Evolutionary conservation across 2,329 filamentous ascomycete species (phyloP).

Genomic region (Trichoderma koningiopsis): DNA sequence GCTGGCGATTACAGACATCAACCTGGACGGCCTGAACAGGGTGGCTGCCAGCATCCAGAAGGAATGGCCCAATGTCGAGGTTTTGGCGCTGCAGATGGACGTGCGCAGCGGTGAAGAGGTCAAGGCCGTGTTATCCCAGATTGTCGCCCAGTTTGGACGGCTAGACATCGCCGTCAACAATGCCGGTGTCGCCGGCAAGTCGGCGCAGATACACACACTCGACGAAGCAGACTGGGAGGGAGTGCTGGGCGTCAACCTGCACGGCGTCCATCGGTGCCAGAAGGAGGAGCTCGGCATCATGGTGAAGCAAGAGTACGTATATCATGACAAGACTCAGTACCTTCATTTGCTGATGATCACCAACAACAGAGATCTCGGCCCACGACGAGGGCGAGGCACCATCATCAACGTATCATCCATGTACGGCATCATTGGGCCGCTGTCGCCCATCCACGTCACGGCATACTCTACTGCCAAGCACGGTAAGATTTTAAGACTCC

Average conservation of each 20-base stretch:
- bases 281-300: conserved; percentile 54
- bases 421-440: conserved; percentile 49
- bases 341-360: not conserved
- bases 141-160: conserved; percentile 51
- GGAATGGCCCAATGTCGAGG: conserved; percentile 43
- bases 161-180: conserved; percentile 60
- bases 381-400: conserved; percentile 47
- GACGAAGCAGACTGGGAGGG: conserved; percentile 51
- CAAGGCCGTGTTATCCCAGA: conserved; percentile 45
- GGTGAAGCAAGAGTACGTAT: conserved; percentile 49
- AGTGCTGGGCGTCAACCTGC: conserved; percentile 56
- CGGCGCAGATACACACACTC: conserved; percentile 48
- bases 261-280: conserved; percentile 60
- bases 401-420: conserved; percentile 60
- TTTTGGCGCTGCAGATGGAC: conserved; percentile 48
- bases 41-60: conserved; percentile 40
- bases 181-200: conserved; percentile 51
- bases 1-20: conserved; percentile 51
- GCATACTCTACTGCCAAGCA: conserved; percentile 58
- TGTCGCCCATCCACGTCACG: conserved; percentile 41
- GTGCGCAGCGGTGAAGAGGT: conserved; percentile 49
- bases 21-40: conserved; percentile 37
- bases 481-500: conserved; percentile 34
- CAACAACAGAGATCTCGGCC: conserved; percentile 38
- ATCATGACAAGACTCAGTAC: no score